Base-by-base conservation (phyloP, 768 basidiomycete species). In the Tylopilus balloui region DNA sequence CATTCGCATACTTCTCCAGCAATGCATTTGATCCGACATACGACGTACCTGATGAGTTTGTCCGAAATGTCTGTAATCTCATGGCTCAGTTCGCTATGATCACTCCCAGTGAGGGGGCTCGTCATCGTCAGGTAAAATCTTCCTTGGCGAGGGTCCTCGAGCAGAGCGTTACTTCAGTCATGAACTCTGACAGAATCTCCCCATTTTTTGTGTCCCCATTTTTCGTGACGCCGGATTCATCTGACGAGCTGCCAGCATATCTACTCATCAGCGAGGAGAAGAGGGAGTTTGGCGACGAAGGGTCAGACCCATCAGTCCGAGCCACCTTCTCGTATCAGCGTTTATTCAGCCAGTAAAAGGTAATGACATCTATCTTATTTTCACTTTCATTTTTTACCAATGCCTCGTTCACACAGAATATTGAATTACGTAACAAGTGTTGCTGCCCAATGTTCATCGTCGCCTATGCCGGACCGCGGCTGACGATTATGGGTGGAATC, bases 401-500 rank as follows among this genome's bases (percentile, higher is more conserved):
- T n/a, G 1, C 17, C 21, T 29, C 1, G 29, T 23, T 14, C 10
- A 0, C 42, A 2, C 38, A 66, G 64, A 51, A 55, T 9, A 9
- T 4, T 0, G 7, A n/a, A 1, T n/a, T 66, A 23, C 28, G 27
- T 34, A 32, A 53, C 12, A 50, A 7, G 34, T 65, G 51, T 42
- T 65, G 58, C 45, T 68, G 62, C 35, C 71, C 71, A 3, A 29
- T 58, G 10, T 71, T 71, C 46, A 15, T 71, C 0, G 14, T 56
- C 1, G 25, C 38, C 3, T 21, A 42, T 28, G 53, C 49, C 2
- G 47, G 50, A 36, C 55, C 70, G 13, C 68, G 62, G 61, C 34
- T 73, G 10, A 23, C 45, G 15, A 53, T 73, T 35, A 52, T 68
- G 45, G 70, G 72, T n/a, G 66, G 51, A 20, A 52, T 72, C 6